Evolutionary conservation across 208 protist genomes (phyloP), one percentile per base, ranked within the genome.

Genomic region (Trypanosoma platydactyli): DNA sequence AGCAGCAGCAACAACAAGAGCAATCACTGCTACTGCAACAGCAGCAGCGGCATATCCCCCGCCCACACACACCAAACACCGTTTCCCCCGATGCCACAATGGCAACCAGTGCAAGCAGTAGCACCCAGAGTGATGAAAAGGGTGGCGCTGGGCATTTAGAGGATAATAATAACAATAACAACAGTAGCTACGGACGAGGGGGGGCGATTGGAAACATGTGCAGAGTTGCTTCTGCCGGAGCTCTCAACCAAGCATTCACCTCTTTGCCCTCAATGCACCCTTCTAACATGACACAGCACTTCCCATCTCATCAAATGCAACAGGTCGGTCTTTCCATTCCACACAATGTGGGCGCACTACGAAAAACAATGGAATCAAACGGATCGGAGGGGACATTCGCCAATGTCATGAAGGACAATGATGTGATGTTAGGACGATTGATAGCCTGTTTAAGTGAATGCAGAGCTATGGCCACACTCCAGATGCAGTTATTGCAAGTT

Each of bases 41-140:
- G 64, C 24, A 63, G 55, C 53, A 4, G 12, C 46, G 7, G 35
- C 38, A 46, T 48, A 64, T 41, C n/a, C n/a, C n/a, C n/a, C 62
- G 50, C 12, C 68, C 63, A 55, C 71, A 50, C 56, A 72, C 35
- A 30, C 71, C 27, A 54, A 74, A 65, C 48, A 57, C 22, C 24
- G 38, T 18, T 29, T 64, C 57, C 5, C 3, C 33, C 12, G 67
- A 72, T 41, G 44, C 56, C 11, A 46, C 41, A 25, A 64, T 57
- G 13, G 22, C 24, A 5, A 33, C 49, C 0, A 60, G 48, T 38
- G 33, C 30, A 44, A 63, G 66, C 30, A 50, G 38, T 24, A 71
- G 66, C 24, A 64, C 42, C 25, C 3, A 15, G 3, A 46, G 45
- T 35, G 16, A 13, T 25, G 24, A 29, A 18, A 57, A 51, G 16